Evolutionary conservation across 768 basidiomycete genomes (phyloP).

Genomic region (Phlebiopsis flavidoalba): DNA sequence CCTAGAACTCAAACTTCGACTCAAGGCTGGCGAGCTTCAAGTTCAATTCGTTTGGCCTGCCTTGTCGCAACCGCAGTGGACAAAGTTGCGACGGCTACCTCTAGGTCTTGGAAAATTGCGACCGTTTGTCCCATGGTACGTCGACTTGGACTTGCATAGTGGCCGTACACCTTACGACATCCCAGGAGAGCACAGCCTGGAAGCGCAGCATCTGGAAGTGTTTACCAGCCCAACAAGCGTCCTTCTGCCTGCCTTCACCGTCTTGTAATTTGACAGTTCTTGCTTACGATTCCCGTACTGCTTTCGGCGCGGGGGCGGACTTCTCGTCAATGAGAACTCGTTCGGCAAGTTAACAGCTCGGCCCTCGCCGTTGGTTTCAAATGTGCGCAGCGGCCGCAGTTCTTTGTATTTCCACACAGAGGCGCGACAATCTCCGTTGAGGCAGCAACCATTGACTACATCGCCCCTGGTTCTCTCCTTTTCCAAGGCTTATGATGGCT

Average conservation of each 20-base stretch:
- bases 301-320: not conserved
- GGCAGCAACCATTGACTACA: not conserved
- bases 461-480: not conserved
- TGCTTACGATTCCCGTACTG: not conserved
- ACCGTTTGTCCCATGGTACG: too few relatives aligned
- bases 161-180: too few relatives aligned
- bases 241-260: not conserved
- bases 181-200: too few relatives aligned
- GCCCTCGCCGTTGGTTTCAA: not conserved
- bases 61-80: too few relatives aligned
- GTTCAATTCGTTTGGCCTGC: too few relatives aligned
- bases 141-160: too few relatives aligned
- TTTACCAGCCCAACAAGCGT: too few relatives aligned
- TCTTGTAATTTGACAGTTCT: not conserved
- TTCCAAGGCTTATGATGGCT: not conserved
- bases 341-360: not conserved
- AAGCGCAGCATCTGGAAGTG: too few relatives aligned
- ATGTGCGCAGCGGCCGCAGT: not conserved
- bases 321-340: not conserved
- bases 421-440: not conserved
- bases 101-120: too few relatives aligned
- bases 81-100: too few relatives aligned
- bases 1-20: too few relatives aligned
- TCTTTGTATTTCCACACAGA: not conserved
- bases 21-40: too few relatives aligned